Evolutionary conservation across 371 early-diverging fungal genomes (phyloP), one percentile per base, ranked within the genome.

Genomic region (Mortierella sp.): DNA sequence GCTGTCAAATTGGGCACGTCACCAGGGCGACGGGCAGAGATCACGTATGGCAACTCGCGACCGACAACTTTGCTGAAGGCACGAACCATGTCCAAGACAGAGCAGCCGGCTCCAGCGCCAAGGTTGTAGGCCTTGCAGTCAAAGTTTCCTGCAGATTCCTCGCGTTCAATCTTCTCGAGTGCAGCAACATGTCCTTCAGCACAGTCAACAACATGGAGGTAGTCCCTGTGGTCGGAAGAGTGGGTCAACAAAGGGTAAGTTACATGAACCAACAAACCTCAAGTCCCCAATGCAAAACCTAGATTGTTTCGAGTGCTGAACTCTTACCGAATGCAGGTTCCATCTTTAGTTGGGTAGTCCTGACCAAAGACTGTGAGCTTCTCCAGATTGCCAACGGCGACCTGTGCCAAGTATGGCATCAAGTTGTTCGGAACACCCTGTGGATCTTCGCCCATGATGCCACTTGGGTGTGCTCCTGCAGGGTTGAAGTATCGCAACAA

Each of bases 401-500:
- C 92, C 78, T 95, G 92, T 22, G 92, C 81, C 37, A 96, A 79
- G 71, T 82, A 93, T 31, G 96, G 96, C 90, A 95, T 93, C 67
- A 96, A 81, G 79, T 96, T 96, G 80, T 89, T 90, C 17, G 96
- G 95, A 21, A 88, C 73, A 66, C 91, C 92, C 55, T 80, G 82
- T 8, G 94, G 94, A 66, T 92, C 89, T 71, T 96, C 96, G 59
- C 96, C 96, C 83, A 96, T 87, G 52, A 83, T 80, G 34, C 95
- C 96, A 31, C 92, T 89, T 34, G 88, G 85, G 78, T 95, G 95
- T 0, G 96, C 96, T 62, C 93, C 92, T 13, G 91, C 90, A n/a
- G 96, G 96, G 83, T 96, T 96, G 60, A 96, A 96, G 85, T 95
- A 96, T 57, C 96, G 83, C 47, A 95, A 83, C 48, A 94, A 73